Conservation (phyloP, 192 early-diverging fungal genomes). For the Backusella westeae region DNA sequence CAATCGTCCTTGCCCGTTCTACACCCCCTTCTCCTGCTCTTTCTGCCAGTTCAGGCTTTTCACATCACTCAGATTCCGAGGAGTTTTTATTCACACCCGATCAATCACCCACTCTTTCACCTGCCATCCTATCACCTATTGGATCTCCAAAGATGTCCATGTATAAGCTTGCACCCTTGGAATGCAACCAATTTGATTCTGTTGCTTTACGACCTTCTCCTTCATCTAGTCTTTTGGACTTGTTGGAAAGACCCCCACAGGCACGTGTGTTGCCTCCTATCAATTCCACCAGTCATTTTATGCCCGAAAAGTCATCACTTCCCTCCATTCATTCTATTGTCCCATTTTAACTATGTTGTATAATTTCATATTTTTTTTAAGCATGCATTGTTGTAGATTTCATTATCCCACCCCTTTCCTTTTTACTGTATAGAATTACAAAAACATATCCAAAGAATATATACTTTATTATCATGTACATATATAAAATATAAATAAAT, state of each 20-base stretch:
- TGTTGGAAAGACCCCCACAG: constrained; percentile 21
- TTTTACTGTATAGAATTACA: background rate
- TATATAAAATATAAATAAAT: background rate
- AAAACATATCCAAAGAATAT: background rate
- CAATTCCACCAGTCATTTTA: background rate
- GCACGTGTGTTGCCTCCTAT: constrained; percentile 20
- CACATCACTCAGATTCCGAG: constrained; percentile 19
- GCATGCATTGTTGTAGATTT: background rate
- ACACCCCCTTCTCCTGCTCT: constrained; percentile 14
- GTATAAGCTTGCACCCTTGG: constrained; percentile 25
- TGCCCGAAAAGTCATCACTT: constrained; percentile 3
- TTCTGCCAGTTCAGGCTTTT: constrained; percentile 16
- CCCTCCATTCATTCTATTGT: constrained; percentile 26
- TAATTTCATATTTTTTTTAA: background rate
- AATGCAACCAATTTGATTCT: constrained; percentile 15
- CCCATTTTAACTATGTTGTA: constrained; percentile 11
- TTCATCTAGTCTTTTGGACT: constrained; percentile 13
- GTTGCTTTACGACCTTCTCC: background rate
- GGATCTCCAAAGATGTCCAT: constrained; percentile 18
- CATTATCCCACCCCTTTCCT: background rate
- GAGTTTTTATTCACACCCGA: constrained; percentile 21
- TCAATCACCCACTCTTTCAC: constrained; percentile 15
- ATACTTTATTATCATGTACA: background rate
- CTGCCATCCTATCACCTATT: constrained; percentile 16
- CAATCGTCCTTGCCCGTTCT: background rate